Conservation (phyloP, 441 rosid species). For the Adansonia madagascariensis region DNA sequence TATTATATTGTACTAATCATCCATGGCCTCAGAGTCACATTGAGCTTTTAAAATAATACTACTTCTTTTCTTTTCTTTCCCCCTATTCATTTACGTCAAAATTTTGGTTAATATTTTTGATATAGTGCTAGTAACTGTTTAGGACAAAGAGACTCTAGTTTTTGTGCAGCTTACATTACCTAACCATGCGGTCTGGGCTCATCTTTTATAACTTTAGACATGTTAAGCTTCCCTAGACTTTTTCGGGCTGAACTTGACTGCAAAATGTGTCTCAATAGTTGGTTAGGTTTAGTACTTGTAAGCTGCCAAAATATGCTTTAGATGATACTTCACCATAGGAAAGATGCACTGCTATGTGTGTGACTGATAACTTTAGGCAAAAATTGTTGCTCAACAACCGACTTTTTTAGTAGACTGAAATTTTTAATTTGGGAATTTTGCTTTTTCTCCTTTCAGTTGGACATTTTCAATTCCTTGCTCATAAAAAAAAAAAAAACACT, state of each 20-base stretch:
- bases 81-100: not conserved
- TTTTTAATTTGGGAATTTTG: not conserved
- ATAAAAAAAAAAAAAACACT: not conserved
- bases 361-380: constrained; percentile 8
- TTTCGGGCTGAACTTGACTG: not conserved
- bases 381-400: not conserved
- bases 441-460: constrained; percentile 1
- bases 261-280: not conserved
- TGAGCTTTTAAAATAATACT: constrained; percentile 10
- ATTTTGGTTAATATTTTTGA: constrained; percentile 5
- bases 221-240: not conserved
- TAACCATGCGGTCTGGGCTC: not conserved
- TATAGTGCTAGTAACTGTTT: not conserved
- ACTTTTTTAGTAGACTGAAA: not conserved
- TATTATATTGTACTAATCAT: not conserved
- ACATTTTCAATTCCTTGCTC: not conserved
- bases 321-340: constrained; percentile 10
- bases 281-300: constrained; percentile 10
- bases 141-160: constrained; percentile 4
- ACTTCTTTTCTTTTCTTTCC: not conserved
- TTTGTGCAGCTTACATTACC: not conserved
- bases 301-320: constrained; percentile 9
- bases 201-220: constrained; percentile 15
- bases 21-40: not conserved
- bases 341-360: not conserved